phyloP scores from a whole-genome alignment of 139 green algal species.

The Zygnema circumcarinatum region DNA sequence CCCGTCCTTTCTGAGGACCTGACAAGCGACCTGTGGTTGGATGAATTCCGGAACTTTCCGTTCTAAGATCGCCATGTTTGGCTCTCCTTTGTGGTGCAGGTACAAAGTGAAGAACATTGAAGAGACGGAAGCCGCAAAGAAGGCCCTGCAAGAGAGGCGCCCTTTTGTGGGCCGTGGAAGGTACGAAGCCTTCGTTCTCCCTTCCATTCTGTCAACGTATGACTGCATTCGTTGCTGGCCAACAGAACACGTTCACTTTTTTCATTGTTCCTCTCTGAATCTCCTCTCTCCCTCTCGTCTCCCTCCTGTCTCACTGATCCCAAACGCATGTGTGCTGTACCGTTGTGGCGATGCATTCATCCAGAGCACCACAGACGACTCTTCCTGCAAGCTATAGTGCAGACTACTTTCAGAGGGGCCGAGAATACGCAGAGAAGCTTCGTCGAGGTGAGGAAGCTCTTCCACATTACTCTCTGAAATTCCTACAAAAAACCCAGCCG shows the following conservation, averaged over 20 bases:
- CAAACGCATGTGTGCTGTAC: no score
- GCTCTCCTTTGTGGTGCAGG: not conserved
- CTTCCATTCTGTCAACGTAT: not conserved
- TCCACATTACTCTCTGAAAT: not conserved
- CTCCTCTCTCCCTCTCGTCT: no score
- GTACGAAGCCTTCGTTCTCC: slow-evolving; percentile 27
- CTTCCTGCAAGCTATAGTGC: slow-evolving; percentile 53
- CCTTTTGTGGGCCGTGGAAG: slow-evolving; percentile 8
- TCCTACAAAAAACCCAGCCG: no score
- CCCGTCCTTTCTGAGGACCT: not conserved
- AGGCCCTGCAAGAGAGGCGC: slow-evolving; percentile 67
- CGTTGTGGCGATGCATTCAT: no score
- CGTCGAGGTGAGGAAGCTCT: slow-evolving; percentile 41
- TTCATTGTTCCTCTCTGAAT: not conserved
- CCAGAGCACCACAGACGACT: slow-evolving; percentile 8
- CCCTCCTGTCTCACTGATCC: no score
- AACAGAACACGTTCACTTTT: no score
- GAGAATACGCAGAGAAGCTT: slow-evolving; percentile 55
- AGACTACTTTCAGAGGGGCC: slow-evolving; percentile 48
- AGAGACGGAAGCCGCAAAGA: slow-evolving; percentile 82
- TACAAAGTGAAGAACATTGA: slow-evolving; percentile 84
- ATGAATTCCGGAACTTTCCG: not conserved
- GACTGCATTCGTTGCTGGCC: no score
- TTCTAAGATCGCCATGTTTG: not conserved
- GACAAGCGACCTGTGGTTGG: not conserved